Evolutionary conservation across 176 grass and related monocot species (phyloP).

Genomic region (Triticum timopheevii): DNA sequence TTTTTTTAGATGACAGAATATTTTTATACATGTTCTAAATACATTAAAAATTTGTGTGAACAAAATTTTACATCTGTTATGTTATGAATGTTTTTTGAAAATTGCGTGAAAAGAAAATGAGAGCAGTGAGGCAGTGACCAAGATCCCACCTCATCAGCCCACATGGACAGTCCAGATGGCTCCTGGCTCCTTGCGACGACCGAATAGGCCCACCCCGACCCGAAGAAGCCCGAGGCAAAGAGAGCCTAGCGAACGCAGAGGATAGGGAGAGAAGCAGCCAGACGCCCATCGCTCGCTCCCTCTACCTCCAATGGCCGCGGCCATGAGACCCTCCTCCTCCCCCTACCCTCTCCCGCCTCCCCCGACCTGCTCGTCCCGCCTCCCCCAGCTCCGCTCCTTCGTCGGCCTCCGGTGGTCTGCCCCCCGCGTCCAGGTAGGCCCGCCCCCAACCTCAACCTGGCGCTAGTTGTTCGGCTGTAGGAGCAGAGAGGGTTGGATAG

Average conservation of each 20-base stretch:
- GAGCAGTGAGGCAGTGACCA: too few relatives aligned
- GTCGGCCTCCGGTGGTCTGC: slow-evolving; percentile 37
- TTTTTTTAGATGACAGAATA: too few relatives aligned
- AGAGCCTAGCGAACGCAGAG: background rate
- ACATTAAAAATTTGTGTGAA: too few relatives aligned
- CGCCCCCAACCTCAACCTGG: background rate
- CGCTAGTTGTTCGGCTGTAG: background rate
- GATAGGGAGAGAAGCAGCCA: background rate
- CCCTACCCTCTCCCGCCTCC: slow-evolving; percentile 32
- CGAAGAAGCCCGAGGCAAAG: background rate
- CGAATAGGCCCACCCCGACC: too few relatives aligned
- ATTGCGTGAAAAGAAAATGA: too few relatives aligned
- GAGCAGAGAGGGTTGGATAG: background rate
- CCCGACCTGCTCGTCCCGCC: slow-evolving; percentile 15
- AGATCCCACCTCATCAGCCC: too few relatives aligned
- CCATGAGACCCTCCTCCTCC: slow-evolving; percentile 26
- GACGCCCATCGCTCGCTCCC: background rate
- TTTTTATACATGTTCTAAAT: too few relatives aligned
- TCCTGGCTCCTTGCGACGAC: too few relatives aligned
- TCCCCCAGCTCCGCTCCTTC: slow-evolving; percentile 22
- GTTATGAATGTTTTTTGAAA: too few relatives aligned
- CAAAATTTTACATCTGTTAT: too few relatives aligned
- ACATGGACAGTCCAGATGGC: too few relatives aligned
- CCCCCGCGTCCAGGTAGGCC: slow-evolving; percentile 12
- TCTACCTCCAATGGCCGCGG: background rate